phyloP scores from a whole-genome alignment of 1,284 basidiomycete species.

The Stereum hirsutum region DNA sequence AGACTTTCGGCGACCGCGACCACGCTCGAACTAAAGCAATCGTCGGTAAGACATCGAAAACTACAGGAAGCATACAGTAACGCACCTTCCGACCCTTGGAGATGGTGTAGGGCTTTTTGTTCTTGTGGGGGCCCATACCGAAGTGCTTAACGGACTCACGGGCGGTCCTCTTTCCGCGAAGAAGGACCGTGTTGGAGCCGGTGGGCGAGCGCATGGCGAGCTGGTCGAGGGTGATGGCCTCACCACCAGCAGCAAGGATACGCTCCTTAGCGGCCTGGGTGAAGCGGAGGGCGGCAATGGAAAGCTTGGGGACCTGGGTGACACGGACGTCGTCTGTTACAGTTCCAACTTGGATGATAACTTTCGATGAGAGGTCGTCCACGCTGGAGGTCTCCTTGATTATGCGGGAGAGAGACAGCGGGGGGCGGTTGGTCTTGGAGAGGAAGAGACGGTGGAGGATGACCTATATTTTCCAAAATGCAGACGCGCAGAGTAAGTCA shows the following conservation, averaged over 20 bases:
- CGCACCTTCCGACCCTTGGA: constrained; percentile 92
- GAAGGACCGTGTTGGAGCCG: constrained; percentile 90
- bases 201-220: constrained; percentile 91
- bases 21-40: constrained; percentile 64
- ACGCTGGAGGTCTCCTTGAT: constrained; percentile 71
- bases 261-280: constrained; percentile 89
- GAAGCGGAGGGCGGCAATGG: constrained; percentile 94
- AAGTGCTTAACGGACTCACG: constrained; percentile 97
- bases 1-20: constrained; percentile 90
- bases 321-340: constrained; percentile 97
- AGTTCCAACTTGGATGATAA: constrained; percentile 86
- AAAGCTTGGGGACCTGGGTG: constrained; percentile 82
- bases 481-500: too few relatives aligned
- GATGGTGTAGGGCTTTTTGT: constrained; percentile 91
- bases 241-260: constrained; percentile 93
- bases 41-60: constrained; percentile 7
- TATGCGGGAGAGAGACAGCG: constrained; percentile 89
- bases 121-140: constrained; percentile 86
- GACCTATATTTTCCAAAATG: too few relatives aligned
- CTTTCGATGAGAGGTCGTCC: constrained; percentile 70
- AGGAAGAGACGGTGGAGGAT: constrained; percentile 96
- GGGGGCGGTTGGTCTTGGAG: constrained; percentile 96
- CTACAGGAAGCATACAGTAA: background rate
- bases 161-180: constrained; percentile 88
- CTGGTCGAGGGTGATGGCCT: constrained; percentile 93